Evolutionary conservation across 345 rosid genomes (phyloP), one percentile per base, ranked within the genome.

Genomic region (Hibiscus syriacus): DNA sequence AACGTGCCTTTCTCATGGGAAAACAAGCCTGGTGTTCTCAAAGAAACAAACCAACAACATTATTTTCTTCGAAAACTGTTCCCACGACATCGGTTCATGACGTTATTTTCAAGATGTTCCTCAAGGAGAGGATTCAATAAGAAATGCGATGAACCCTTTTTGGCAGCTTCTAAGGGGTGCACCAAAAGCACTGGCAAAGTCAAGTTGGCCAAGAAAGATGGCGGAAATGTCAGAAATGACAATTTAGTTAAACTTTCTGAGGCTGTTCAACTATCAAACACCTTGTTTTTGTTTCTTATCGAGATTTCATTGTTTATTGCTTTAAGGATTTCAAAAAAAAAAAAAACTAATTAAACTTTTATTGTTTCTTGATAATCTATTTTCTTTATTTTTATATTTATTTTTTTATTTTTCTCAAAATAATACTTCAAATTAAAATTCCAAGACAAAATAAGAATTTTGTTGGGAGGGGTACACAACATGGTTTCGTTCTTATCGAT

Each of bases 91-190:
- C 73, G 2, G 13, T 12, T 20, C 78, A 53, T 16, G 80, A 68
- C 17, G 30, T 60, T 19, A 64, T n/a, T n/a, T n/a, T n/a, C 56
- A 17, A 76, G 68, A 57, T 67, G 73, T 46, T 27, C 71, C 54
- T 78, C 82, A 13, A 74, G 67, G 55, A 81, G 75, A 80, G 80
- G 77, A 2, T 46, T 22, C 3, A 63, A 20, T 64, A 70, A 20
- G 67, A 70, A 70, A 65, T 54, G 14, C 9, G 77, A 76, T 30
- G 88, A 84, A 54, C 88, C 88, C 0, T 84, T 84, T 65, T 56
- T 78, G 17, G 83, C 80, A 7, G 88, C 86, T 49, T 84, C 70
- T 30, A 73, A 69, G 62, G 80, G 78, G 81, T 81, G 85, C 75
- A 81, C 81, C 54, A 75, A 73, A 64, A 59, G 63, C 52, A 52